Evolutionary conservation across 2,329 filamentous ascomycete genomes (phyloP).

Genomic region (Botrytis elliptica): DNA sequence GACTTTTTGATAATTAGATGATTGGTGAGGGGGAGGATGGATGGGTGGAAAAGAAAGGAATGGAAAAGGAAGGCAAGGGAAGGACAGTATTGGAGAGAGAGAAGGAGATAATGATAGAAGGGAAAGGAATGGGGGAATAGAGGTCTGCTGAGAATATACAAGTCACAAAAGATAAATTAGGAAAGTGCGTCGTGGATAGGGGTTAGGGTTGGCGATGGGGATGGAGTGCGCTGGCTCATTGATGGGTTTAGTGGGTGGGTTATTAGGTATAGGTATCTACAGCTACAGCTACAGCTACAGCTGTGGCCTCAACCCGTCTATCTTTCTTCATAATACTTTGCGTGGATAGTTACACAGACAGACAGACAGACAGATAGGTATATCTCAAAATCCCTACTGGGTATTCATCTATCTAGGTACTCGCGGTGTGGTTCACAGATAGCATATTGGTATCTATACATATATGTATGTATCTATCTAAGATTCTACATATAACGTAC

Average conservation of each 20-base stretch:
- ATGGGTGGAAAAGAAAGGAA: background rate
- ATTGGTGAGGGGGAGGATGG: background rate
- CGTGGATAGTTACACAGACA: background rate
- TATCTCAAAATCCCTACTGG: background rate
- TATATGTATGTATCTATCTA: too few relatives aligned
- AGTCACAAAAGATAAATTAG: background rate
- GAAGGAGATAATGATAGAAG: too few relatives aligned
- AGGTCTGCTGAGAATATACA: background rate
- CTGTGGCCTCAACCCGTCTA: background rate
- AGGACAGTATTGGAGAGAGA: too few relatives aligned
- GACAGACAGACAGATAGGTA: background rate
- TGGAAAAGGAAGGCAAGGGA: background rate
- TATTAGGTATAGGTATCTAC: background rate
- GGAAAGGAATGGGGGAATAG: background rate
- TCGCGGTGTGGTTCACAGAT: background rate
- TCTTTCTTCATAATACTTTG: background rate
- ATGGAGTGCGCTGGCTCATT: background rate
- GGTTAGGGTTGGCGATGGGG: background rate
- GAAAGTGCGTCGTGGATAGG: background rate
- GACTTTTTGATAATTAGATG: constrained; percentile 32
- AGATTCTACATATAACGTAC: background rate
- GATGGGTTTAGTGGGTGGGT: background rate
- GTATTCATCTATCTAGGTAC: background rate
- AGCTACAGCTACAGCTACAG: background rate
- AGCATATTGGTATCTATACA: background rate